Percentiles rank a stretch among this genome's conserved stretches.
These are phyloP conservation scores for Leccinum sublutescens DNA, from an alignment of 768 basidiomycete species.

Conservation along the genomic window DNA sequence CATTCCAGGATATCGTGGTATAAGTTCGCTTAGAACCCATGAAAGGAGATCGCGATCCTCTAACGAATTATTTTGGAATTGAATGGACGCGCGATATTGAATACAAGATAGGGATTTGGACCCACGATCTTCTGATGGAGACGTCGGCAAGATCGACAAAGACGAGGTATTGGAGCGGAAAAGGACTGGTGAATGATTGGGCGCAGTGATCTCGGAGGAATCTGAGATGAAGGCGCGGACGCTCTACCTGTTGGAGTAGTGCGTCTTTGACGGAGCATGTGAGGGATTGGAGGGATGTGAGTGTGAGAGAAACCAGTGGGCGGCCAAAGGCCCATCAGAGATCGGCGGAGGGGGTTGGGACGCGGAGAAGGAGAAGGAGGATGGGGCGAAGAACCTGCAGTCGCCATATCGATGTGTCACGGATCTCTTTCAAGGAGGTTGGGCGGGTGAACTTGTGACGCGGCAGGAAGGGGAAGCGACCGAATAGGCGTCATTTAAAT, in stretches of 20 bases:
- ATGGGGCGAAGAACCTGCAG: constrained; percentile 36
- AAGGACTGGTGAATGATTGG: constrained; percentile 19
- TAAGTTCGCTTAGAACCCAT: constrained; percentile 64
- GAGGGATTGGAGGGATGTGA: constrained; percentile 40
- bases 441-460: constrained; percentile 65
- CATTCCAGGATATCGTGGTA: constrained; percentile 75
- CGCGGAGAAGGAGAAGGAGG: constrained; percentile 28
- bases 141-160: constrained; percentile 61
- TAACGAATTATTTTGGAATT: constrained; percentile 1
- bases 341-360: constrained; percentile 27
- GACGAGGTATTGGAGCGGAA: constrained; percentile 63
- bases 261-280: constrained; percentile 40
- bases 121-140: constrained; percentile 59
- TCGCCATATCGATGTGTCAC: constrained; percentile 58
- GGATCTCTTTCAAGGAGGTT: constrained; percentile 58
- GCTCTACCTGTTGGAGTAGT: constrained; percentile 53
- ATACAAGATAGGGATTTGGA: constrained; percentile 3
- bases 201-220: constrained; percentile 38
- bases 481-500: not conserved
- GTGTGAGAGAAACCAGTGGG: constrained; percentile 58
- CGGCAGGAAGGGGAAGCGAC: constrained; percentile 22
- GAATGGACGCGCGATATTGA: constrained; percentile 3
- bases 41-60: constrained; percentile 61
- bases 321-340: constrained; percentile 58
- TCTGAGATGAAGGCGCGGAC: constrained; percentile 55